phyloP scores from a whole-genome alignment of 2,329 filamentous ascomycete species.

The Diplodia seriata region DNA sequence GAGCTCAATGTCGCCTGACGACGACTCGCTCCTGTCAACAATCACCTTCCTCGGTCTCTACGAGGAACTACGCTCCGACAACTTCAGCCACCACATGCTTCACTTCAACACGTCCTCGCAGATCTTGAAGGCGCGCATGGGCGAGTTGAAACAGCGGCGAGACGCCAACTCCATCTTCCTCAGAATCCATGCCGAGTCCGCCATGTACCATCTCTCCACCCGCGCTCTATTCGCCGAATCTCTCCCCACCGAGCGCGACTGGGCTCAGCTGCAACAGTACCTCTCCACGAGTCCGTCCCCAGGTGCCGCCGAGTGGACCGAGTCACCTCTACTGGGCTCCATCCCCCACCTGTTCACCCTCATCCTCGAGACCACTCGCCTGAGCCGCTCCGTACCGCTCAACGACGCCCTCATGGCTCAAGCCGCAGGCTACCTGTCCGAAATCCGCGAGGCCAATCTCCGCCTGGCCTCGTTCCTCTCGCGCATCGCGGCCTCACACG shows the following conservation, averaged over 20 bases:
- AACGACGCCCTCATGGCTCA: background rate
- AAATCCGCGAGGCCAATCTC: background rate
- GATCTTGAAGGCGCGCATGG: background rate
- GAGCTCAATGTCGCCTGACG: background rate
- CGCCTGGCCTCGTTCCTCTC: background rate
- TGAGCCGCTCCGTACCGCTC: conserved; percentile 5
- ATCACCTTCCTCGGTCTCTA: conserved; percentile 22
- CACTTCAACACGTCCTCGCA: conserved; percentile 16
- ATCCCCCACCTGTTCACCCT: conserved; percentile 6
- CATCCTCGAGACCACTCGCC: conserved; percentile 1
- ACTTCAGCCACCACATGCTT: conserved; percentile 11
- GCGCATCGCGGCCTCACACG: background rate
- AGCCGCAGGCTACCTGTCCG: background rate
- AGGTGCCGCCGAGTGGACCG: conserved; percentile 3
- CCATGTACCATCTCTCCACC: conserved; percentile 26
- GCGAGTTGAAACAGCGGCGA: background rate
- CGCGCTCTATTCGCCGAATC: conserved; percentile 12
- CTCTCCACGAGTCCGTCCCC: background rate
- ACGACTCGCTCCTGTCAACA: conserved; percentile 13
- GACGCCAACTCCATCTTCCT: background rate
- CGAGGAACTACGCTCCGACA: conserved; percentile 21
- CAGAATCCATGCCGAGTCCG: conserved; percentile 17
- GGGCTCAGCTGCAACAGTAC: conserved; percentile 10
- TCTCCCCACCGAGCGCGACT: conserved; percentile 4
- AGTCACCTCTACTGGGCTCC: conserved; percentile 24